Evolutionary conservation across 495 filamentous ascomycete species (phyloP).

Genomic region (Penicillium mononematosum): DNA sequence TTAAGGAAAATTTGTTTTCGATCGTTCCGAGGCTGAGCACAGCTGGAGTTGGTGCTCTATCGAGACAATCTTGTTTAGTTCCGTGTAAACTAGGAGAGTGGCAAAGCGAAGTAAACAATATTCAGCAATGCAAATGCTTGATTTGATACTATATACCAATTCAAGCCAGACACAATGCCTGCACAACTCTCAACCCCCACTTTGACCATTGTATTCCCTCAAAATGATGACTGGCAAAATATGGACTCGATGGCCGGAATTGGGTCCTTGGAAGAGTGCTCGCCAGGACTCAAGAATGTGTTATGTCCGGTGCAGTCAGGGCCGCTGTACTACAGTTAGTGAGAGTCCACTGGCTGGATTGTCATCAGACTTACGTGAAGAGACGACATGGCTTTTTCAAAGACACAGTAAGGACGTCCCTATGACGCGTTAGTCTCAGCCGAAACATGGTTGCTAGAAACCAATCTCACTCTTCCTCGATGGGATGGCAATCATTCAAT

Average conservation of each 20-base stretch:
- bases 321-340: constrained; percentile 18
- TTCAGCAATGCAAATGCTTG: background rate
- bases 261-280: constrained; percentile 27
- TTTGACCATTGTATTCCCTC: background rate
- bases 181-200: background rate
- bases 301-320: constrained; percentile 30
- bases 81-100: background rate
- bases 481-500: constrained; percentile 26
- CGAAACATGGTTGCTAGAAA: background rate
- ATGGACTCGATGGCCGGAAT: constrained; percentile 28
- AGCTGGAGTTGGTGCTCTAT: background rate
- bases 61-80: background rate
- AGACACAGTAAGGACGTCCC: constrained; percentile 26
- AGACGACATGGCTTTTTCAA: constrained; percentile 27
- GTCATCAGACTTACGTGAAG: constrained; percentile 24
- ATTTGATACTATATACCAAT: constrained; percentile 4
- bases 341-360: background rate
- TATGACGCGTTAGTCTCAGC: constrained; percentile 8
- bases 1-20: background rate
- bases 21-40: background rate
- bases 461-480: constrained; percentile 28
- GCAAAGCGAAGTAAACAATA: background rate
- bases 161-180: background rate
- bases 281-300: constrained; percentile 26
- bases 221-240: constrained; percentile 24